Evolutionary conservation across 2,329 filamentous ascomycete genomes (phyloP).

Genomic region (Ophiostoma sp.): DNA sequence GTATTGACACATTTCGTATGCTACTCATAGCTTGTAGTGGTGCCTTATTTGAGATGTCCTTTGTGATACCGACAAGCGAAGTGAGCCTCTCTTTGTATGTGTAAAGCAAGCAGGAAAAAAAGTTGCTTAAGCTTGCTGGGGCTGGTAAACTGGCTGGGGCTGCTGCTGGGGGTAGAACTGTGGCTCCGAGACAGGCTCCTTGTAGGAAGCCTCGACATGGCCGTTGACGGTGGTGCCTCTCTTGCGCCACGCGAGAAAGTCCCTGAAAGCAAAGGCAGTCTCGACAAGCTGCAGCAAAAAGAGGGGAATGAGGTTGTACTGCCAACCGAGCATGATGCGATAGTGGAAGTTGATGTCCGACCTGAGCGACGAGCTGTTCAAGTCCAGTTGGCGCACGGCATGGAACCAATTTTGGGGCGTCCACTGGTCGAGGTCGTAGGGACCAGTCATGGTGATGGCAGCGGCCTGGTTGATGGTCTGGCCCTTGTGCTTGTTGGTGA

Average conservation of each 20-base stretch:
- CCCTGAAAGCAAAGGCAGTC: conserved; percentile 22
- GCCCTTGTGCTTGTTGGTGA: conserved; percentile 30
- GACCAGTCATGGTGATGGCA: conserved; percentile 27
- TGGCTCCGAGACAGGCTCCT: not conserved
- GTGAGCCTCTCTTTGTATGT: no score
- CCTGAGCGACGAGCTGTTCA: conserved; percentile 28
- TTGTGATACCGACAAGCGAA: no score
- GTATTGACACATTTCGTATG: no score
- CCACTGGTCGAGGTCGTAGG: conserved; percentile 35
- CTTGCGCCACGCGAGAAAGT: conserved; percentile 18
- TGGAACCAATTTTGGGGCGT: conserved; percentile 39
- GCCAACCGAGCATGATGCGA: conserved; percentile 34
- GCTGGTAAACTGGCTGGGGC: not conserved
- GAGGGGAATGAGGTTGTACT: conserved; percentile 36
- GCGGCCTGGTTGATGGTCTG: conserved; percentile 33
- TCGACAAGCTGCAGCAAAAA: conserved; percentile 27
- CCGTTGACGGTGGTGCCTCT: not conserved
- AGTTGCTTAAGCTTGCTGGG: not conserved
- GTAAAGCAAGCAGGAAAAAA: no score
- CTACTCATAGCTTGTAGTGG: no score
- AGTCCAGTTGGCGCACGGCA: conserved; percentile 32
- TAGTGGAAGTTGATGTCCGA: conserved; percentile 28
- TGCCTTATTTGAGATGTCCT: no score
- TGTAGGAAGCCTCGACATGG: not conserved
- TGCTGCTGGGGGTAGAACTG: conserved; percentile 1